Conservation (phyloP, 2,329 filamentous ascomycete species). For the Ophiostoma piceae region DNA sequence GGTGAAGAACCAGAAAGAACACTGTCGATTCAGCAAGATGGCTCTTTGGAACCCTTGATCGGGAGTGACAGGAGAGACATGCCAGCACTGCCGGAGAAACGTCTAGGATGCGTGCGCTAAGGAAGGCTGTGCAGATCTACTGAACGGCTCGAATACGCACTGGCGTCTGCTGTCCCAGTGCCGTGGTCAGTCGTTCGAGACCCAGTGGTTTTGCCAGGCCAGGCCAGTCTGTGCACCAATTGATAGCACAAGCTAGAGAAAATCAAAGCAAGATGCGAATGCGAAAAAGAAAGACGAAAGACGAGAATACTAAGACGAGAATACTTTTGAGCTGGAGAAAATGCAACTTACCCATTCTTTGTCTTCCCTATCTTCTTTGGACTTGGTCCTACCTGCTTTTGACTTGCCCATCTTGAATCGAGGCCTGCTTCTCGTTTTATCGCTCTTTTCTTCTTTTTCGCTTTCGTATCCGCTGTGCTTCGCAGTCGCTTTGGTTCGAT, state of each 20-base stretch:
- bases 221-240: background rate
- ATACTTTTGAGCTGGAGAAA: background rate
- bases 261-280: background rate
- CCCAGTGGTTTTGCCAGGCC: background rate
- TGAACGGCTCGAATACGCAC: background rate
- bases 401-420: background rate
- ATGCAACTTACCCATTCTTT: slow-evolving; percentile 27
- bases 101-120: slow-evolving; percentile 3
- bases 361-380: slow-evolving; percentile 20
- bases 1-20: background rate
- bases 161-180: background rate
- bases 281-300: background rate
- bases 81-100: background rate
- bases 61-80: background rate
- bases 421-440: too few relatives aligned
- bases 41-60: background rate
- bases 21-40: background rate
- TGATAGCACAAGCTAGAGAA: background rate
- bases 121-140: slow-evolving; percentile 11
- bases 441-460: background rate
- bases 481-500: background rate
- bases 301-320: too few relatives aligned
- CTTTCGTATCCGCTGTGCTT: background rate
- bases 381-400: slow-evolving; percentile 7
- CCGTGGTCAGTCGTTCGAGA: background rate